Conservation (phyloP, 768 basidiomycete genomes). For the Leccinum rimulosum region DNA sequence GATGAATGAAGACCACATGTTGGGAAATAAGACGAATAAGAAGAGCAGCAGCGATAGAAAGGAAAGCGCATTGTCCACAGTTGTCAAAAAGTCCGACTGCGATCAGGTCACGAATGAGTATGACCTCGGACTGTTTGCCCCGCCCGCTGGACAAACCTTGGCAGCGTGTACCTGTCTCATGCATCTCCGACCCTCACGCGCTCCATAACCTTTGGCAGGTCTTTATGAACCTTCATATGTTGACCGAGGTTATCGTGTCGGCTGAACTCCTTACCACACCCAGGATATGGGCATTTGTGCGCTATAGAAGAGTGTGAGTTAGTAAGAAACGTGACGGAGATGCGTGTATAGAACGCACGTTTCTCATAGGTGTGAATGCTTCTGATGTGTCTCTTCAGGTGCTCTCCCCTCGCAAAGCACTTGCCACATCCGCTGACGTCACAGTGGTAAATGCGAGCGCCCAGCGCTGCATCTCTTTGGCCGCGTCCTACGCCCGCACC, state of each 20-base stretch:
- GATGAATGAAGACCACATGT: constrained; percentile 23
- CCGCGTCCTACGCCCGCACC: constrained; percentile 27
- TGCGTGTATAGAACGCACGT: constrained; percentile 50
- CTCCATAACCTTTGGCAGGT: constrained; percentile 30
- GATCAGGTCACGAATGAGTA: constrained; percentile 19
- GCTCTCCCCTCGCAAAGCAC: constrained; percentile 85
- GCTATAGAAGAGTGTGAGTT: constrained; percentile 43
- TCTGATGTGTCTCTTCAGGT: constrained; percentile 84
- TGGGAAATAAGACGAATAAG: constrained; percentile 26
- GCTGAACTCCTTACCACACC: constrained; percentile 82
- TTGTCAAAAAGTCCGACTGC: constrained; percentile 28
- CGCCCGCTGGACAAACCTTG: constrained; percentile 16
- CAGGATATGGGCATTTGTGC: constrained; percentile 75
- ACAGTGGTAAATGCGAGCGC: constrained; percentile 64
- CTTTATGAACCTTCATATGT: constrained; percentile 79
- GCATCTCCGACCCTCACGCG: constrained; percentile 23
- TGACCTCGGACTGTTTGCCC: constrained; percentile 21
- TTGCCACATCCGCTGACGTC: constrained; percentile 82
- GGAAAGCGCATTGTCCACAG: constrained; percentile 25
- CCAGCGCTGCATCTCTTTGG: constrained; percentile 38
- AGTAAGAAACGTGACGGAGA: constrained; percentile 6
- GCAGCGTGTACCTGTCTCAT: constrained; percentile 11
- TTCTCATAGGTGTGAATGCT: constrained; percentile 92
- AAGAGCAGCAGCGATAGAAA: constrained; percentile 15
- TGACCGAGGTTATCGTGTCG: constrained; percentile 87